These are phyloP conservation scores for Pichia californica DNA, from an alignment of 805 yeast species.

Conservation along the genomic window DNA sequence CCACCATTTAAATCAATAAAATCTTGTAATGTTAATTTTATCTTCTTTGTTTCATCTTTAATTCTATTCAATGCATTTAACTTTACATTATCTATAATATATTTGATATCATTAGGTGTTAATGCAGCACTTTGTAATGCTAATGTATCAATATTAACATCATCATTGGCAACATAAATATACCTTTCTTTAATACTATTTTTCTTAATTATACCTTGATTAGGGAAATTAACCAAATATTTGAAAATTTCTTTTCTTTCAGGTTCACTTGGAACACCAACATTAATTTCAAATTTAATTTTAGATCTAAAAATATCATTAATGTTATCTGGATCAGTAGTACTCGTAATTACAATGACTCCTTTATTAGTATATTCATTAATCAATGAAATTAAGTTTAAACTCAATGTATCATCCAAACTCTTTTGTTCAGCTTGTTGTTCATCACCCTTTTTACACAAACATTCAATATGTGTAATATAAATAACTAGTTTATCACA, in stretches of 20 bases:
- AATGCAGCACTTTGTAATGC: slow-evolving; percentile 90
- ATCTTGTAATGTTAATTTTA: slow-evolving; percentile 23
- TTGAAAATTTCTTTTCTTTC: slow-evolving; percentile 65
- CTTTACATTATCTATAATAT: slow-evolving; percentile 65
- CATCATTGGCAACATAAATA: slow-evolving; percentile 32
- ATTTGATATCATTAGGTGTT: slow-evolving; percentile 72
- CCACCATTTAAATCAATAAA: slow-evolving; percentile 52
- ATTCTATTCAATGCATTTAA: slow-evolving; percentile 47
- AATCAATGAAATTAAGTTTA: slow-evolving; percentile 53
- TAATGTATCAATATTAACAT: slow-evolving; percentile 50
- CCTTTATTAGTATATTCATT: slow-evolving; percentile 44
- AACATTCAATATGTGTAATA: slow-evolving; percentile 66
- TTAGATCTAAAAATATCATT: slow-evolving; percentile 59
- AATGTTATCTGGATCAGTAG: slow-evolving; percentile 60
- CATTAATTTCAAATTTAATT: slow-evolving; percentile 69
- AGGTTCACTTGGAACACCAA: slow-evolving; percentile 70
- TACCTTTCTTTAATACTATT: slow-evolving; percentile 7
- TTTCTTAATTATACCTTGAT: not conserved
- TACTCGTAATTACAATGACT: slow-evolving; percentile 58
- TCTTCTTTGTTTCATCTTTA: slow-evolving; percentile 27
- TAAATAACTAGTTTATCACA: slow-evolving; percentile 46
- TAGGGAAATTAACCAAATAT: slow-evolving; percentile 32
- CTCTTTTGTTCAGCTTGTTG: slow-evolving; percentile 32
- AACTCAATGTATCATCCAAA: slow-evolving; percentile 34
- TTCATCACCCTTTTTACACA: slow-evolving; percentile 62